Conservation (phyloP, 2,329 filamentous ascomycete genomes). For the Fusarium pininemorale region DNA sequence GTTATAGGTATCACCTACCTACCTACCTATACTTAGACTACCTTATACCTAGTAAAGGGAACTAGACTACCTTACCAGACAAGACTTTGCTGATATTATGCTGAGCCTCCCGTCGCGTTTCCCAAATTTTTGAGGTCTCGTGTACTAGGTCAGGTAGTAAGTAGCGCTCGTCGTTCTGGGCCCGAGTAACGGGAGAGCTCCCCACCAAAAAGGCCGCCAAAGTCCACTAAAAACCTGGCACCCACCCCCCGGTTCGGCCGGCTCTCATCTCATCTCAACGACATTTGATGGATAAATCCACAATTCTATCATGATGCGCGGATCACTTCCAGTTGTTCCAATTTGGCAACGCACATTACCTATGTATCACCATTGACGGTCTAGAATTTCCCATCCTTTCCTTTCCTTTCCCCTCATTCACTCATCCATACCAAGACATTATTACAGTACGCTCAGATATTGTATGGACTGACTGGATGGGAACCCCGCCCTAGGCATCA, state of each 20-base stretch:
- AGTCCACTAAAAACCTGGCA: neutral
- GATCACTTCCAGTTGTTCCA: conserved; percentile 22
- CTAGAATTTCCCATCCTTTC: neutral
- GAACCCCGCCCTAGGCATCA: conserved; percentile 30
- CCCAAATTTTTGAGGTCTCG: neutral
- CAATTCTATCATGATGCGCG: conserved; percentile 17
- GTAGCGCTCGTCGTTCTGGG: too few relatives aligned
- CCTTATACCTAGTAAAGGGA: neutral
- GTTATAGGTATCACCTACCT: neutral
- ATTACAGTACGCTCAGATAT: neutral
- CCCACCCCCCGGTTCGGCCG: conserved; percentile 15
- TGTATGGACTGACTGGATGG: neutral
- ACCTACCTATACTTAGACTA: too few relatives aligned
- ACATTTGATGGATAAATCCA: conserved; percentile 2
- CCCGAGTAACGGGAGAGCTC: conserved; percentile 14
- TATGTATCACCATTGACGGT: neutral
- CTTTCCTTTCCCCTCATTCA: neutral
- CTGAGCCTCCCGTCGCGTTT: neutral
- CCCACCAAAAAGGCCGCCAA: neutral
- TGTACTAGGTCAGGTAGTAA: neutral
- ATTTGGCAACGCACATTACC: conserved; percentile 1
- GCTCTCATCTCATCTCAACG: neutral
- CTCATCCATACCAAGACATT: conserved; percentile 1
- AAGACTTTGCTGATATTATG: neutral
- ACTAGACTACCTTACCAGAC: neutral